Conservation (phyloP, 371 early-diverging fungal species). For the Coemansia sp. region DNA sequence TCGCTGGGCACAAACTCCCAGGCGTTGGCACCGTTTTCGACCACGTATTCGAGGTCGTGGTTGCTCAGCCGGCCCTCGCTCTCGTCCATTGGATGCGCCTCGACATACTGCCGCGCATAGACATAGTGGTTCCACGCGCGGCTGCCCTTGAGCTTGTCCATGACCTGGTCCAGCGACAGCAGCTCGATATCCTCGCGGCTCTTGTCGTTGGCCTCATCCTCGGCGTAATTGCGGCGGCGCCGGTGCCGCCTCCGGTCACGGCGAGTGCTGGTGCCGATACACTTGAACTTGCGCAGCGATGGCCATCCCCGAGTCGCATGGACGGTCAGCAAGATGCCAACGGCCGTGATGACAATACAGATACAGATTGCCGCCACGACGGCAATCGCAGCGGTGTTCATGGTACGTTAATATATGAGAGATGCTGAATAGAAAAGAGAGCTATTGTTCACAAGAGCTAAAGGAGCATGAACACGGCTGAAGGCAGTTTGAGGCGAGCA, state of each 20-base stretch:
- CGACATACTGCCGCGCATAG: conserved; percentile 34
- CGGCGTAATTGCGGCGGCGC: background rate
- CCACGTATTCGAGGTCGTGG: conserved; percentile 29
- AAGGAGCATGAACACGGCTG: too few species aligned
- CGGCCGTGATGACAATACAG: conserved; percentile 5
- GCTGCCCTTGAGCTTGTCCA: conserved; percentile 24
- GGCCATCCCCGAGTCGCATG: conserved; percentile 4
- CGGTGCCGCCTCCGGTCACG: background rate
- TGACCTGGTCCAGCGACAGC: conserved; percentile 16
- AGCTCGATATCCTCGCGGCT: conserved; percentile 14
- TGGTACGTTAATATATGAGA: background rate
- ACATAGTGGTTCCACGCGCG: conserved; percentile 30
- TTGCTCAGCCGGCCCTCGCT: conserved; percentile 31
- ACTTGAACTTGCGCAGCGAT: conserved; percentile 7
- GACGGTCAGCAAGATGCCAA: conserved; percentile 13
- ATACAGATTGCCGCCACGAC: conserved; percentile 29
- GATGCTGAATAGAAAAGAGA: too few species aligned
- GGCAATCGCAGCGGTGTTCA: conserved; percentile 19
- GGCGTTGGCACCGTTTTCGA: conserved; percentile 44
- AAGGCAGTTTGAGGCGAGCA: too few species aligned
- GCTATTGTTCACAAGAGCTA: too few species aligned
- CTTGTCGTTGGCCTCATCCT: conserved; percentile 2
- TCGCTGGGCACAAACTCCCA: conserved; percentile 37
- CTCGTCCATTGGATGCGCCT: conserved; percentile 39
- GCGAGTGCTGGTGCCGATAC: background rate